Evolutionary conservation across 306 rosid species (phyloP).

Genomic region (Benincasa hispida): DNA sequence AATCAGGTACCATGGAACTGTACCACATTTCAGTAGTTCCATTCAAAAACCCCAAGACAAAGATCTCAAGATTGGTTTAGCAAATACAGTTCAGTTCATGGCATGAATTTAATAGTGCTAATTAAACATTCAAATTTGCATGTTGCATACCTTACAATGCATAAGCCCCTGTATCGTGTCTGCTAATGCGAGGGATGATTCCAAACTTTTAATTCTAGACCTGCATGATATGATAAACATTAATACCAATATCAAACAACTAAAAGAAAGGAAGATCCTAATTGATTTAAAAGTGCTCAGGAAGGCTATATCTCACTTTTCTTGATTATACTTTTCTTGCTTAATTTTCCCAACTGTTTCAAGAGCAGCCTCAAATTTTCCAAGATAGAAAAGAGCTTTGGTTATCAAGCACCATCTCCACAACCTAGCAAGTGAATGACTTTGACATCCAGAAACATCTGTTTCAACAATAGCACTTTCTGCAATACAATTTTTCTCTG

Average conservation of each 20-base stretch:
- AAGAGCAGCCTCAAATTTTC: slow-evolving; percentile 78
- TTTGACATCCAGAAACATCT: slow-evolving; percentile 21
- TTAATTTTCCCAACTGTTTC: slow-evolving; percentile 49
- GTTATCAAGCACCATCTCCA: slow-evolving; percentile 87
- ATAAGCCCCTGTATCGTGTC: slow-evolving; percentile 53
- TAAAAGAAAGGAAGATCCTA: slow-evolving; percentile 7
- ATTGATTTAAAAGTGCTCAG: slow-evolving; percentile 16
- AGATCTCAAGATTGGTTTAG: neutral
- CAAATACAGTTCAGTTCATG: neutral
- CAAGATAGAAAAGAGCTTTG: slow-evolving; percentile 73
- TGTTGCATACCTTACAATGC: slow-evolving; percentile 37
- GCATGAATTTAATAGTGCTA: neutral
- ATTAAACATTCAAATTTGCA: neutral
- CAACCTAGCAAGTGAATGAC: slow-evolving; percentile 26
- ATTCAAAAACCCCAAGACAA: neutral
- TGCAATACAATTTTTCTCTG: slow-evolving; percentile 52
- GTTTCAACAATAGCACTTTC: slow-evolving; percentile 13
- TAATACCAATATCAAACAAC: slow-evolving; percentile 16
- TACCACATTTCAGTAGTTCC: neutral
- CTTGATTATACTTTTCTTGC: slow-evolving; percentile 26
- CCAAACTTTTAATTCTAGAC: slow-evolving; percentile 28
- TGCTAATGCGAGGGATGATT: slow-evolving; percentile 34
- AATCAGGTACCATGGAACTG: neutral
- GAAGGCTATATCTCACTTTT: slow-evolving; percentile 36
- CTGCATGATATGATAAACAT: slow-evolving; percentile 26